Evolutionary conservation across 805 yeast species (phyloP).

Genomic region (Cyberlindnera amylophila): DNA sequence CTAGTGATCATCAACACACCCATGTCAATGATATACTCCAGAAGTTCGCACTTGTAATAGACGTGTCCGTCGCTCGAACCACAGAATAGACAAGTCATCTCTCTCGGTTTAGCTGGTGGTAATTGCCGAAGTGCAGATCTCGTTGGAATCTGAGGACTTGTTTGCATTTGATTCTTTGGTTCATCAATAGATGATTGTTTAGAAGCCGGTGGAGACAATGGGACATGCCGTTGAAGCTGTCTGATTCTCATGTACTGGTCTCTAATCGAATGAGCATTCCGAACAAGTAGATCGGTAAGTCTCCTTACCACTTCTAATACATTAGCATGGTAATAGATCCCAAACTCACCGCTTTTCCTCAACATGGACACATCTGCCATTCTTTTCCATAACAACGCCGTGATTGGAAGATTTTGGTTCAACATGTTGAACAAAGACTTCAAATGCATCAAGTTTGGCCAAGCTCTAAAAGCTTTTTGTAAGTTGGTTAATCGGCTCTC

Average conservation of each 20-base stretch:
- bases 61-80: constrained; percentile 7
- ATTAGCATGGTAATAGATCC: constrained; percentile 4
- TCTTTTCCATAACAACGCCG: constrained; percentile 1
- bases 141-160: too few relatives aligned
- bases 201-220: neutral
- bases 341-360: constrained; percentile 7
- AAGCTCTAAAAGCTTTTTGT: constrained; percentile 4
- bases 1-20: neutral
- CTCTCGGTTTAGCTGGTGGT: constrained; percentile 1
- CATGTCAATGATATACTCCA: constrained; percentile 2
- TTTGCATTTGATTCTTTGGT: too few relatives aligned
- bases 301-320: constrained; percentile 2
- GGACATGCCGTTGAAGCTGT: neutral
- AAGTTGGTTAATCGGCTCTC: constrained; percentile 1
- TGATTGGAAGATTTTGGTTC: constrained; percentile 2
- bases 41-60: constrained; percentile 2
- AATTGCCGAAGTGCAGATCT: neutral
- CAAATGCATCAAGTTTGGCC: constrained; percentile 5
- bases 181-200: neutral
- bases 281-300: constrained; percentile 2
- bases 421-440: constrained; percentile 1
- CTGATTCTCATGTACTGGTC: constrained; percentile 5
- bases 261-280: constrained; percentile 1
- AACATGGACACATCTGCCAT: constrained; percentile 2
- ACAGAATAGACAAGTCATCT: constrained; percentile 3